Evolutionary conservation across 1,284 basidiomycete genomes (phyloP).

Genomic region (Malassezia psittaci): DNA sequence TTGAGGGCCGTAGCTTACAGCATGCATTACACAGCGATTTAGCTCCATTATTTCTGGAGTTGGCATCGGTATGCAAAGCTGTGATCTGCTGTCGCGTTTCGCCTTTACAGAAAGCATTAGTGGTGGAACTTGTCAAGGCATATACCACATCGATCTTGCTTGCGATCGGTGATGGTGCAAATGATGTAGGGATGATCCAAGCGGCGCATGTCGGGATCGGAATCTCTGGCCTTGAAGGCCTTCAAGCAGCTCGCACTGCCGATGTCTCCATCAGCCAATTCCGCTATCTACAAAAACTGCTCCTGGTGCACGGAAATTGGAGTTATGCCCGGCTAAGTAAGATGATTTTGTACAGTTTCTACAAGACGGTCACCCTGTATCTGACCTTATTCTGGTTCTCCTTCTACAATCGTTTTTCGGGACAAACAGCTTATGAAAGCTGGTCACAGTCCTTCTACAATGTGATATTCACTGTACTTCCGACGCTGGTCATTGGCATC

Average conservation of each 20-base stretch:
- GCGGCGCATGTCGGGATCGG: constrained; percentile 77
- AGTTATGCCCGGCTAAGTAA: constrained; percentile 91
- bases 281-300: constrained; percentile 84
- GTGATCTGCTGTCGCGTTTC: constrained; percentile 98
- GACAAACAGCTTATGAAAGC: constrained; percentile 93
- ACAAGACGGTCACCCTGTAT: constrained; percentile 81
- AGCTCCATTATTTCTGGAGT: constrained; percentile 75
- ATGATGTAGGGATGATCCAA: constrained; percentile 58
- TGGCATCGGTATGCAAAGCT: constrained; percentile 96
- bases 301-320: constrained; percentile 97
- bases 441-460: constrained; percentile 72
- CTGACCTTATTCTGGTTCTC: constrained; percentile 99
- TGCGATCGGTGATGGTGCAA: constrained; percentile 67
- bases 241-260: constrained; percentile 91
- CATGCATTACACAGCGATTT: constrained; percentile 78
- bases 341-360: constrained; percentile 61
- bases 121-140: constrained; percentile 97
- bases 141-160: constrained; percentile 81
- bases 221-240: constrained; percentile 93
- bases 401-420: constrained; percentile 74
- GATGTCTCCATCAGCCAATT: constrained; percentile 98
- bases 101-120: constrained; percentile 90
- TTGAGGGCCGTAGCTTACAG: constrained; percentile 88
- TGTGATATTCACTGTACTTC: constrained; percentile 58
- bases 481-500: constrained; percentile 91